These are phyloP conservation scores for Cantharellus cinnabarinus DNA, from an alignment of 768 basidiomycete genomes.

Conservation along the genomic window DNA sequence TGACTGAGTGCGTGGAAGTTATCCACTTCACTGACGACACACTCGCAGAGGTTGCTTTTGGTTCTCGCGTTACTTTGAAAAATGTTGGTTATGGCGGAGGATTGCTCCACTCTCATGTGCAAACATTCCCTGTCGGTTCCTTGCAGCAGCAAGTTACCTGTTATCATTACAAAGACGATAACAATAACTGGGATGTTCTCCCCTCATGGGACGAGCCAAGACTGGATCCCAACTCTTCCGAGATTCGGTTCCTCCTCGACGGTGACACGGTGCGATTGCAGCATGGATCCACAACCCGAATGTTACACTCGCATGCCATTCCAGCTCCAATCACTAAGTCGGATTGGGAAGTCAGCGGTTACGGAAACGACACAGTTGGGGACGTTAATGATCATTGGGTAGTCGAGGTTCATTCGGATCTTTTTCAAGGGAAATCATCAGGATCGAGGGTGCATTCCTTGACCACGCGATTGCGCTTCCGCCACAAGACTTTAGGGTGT, in stretches of 20 bases:
- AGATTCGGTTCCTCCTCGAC: conserved; percentile 48
- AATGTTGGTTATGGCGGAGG: conserved; percentile 98
- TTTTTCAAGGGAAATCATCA: conserved; percentile 32
- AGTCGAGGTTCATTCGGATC: conserved; percentile 85
- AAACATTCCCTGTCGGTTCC: conserved; percentile 81
- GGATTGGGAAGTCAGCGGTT: conserved; percentile 82
- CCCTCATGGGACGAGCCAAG: conserved; percentile 61
- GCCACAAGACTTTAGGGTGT: conserved; percentile 57
- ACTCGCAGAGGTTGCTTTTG: conserved; percentile 57
- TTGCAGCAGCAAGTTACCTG: conserved; percentile 93
- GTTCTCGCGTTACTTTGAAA: conserved; percentile 81
- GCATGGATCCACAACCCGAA: conserved; percentile 67
- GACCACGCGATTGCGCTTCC: conserved; percentile 75
- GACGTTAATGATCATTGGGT: conserved; percentile 81
- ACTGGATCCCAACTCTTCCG: conserved; percentile 43
- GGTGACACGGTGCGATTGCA: conserved; percentile 64
- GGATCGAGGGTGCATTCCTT: conserved; percentile 55
- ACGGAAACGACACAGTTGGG: conserved; percentile 78
- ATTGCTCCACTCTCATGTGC: conserved; percentile 90
- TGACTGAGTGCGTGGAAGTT: too few relatives aligned
- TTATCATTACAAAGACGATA: conserved; percentile 98
- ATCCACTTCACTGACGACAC: too few relatives aligned
- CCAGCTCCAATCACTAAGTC: conserved; percentile 77
- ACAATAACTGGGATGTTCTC: conserved; percentile 76
- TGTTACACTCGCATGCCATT: conserved; percentile 80